Percentiles rank a stretch among this genome's conserved stretches.
These are phyloP conservation scores for Mucor saturninus DNA, from an alignment of 371 early-diverging fungal species.

Conservation along the genomic window DNA sequence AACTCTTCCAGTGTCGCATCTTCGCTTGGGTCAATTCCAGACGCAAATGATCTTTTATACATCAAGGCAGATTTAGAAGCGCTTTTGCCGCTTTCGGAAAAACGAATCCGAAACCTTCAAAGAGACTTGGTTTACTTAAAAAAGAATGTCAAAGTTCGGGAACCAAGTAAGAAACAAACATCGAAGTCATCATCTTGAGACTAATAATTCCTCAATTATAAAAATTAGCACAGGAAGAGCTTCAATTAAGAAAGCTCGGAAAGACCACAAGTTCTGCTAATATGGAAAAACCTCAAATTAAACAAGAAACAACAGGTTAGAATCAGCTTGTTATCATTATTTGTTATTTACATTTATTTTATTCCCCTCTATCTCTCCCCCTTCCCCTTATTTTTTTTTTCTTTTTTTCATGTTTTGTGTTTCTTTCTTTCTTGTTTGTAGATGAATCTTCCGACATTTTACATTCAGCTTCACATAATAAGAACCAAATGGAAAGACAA, in stretches of 20 bases:
- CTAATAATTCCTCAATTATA: background rate
- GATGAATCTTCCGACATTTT: constrained; percentile 23
- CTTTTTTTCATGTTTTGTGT: background rate
- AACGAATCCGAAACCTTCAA: constrained; percentile 31
- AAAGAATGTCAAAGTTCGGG: constrained; percentile 18
- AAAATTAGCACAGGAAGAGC: background rate
- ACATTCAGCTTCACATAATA: constrained; percentile 26
- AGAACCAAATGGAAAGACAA: constrained; percentile 28
- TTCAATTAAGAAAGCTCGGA: constrained; percentile 3
- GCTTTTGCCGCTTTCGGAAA: constrained; percentile 39
- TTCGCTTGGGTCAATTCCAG: constrained; percentile 37
- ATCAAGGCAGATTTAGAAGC: constrained; percentile 49
- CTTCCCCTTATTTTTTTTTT: too few relatives aligned
- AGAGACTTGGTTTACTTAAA: constrained; percentile 34
- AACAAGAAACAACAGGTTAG: constrained; percentile 17
- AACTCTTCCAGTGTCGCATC: constrained; percentile 32
- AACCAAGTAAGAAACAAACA: constrained; percentile 10
- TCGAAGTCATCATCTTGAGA: background rate
- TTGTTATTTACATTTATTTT: constrained; percentile 10
- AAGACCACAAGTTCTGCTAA: constrained; percentile 9
- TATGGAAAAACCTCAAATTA: constrained; percentile 21
- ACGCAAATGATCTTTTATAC: constrained; percentile 36
- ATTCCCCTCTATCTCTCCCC: background rate
- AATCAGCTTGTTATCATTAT: background rate
- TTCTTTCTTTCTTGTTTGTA: constrained; percentile 5